Percentiles rank a stretch among this genome's conserved stretches.
Evolutionary conservation across 371 early-diverging fungal species (phyloP).

Genomic region (Mortierella sp.): DNA sequence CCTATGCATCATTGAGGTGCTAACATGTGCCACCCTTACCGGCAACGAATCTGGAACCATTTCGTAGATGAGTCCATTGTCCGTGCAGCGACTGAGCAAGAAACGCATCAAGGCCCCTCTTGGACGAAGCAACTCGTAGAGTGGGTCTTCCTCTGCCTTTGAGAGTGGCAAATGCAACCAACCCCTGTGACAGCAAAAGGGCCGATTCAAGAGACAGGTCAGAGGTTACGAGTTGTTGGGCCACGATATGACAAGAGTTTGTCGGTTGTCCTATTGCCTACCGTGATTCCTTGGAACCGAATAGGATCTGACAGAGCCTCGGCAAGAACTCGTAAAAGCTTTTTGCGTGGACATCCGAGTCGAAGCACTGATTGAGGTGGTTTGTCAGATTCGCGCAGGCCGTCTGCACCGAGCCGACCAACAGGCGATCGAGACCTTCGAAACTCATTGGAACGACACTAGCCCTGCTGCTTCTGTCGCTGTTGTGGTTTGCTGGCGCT

Average conservation of each 20-base stretch:
- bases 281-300: conserved; percentile 51
- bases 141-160: conserved; percentile 44
- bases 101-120: conserved; percentile 41
- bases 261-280: conserved; percentile 6
- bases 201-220: not conserved
- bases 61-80: conserved; percentile 43
- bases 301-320: conserved; percentile 46
- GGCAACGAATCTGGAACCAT: conserved; percentile 46
- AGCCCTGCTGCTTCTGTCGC: not conserved
- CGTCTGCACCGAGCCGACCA: conserved; percentile 49
- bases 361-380: conserved; percentile 42
- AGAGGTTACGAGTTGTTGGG: not conserved
- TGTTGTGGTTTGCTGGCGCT: not conserved
- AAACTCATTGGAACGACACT: conserved; percentile 31
- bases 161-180: conserved; percentile 50
- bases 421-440: conserved; percentile 45
- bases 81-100: conserved; percentile 36
- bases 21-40: conserved; percentile 14
- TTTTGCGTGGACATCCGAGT: conserved; percentile 52
- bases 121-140: conserved; percentile 41
- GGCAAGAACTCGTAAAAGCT: conserved; percentile 51
- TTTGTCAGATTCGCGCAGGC: conserved; percentile 47
- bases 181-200: conserved; percentile 18
- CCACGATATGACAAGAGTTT: no score
- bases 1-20: no score